Conservation (phyloP, 192 early-diverging fungal species). For the Gorgonomyces haynaldii region DNA sequence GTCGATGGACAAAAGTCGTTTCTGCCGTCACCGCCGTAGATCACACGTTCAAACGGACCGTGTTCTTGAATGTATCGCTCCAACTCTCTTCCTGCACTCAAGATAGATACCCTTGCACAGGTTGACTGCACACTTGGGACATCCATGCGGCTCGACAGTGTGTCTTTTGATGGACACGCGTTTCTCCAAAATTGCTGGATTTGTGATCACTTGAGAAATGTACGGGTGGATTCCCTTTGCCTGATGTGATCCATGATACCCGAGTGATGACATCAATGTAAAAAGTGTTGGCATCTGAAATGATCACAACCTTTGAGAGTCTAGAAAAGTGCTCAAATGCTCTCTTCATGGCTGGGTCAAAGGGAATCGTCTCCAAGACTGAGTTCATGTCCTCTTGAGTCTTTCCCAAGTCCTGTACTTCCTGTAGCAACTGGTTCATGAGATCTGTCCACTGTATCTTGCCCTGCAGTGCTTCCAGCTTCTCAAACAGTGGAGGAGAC, state of each 20-base stretch:
- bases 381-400: constrained; percentile 15
- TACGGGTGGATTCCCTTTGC: constrained; percentile 16
- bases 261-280: constrained; percentile 23
- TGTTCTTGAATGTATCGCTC: background rate
- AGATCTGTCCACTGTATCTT: constrained; percentile 27
- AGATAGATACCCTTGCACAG: constrained; percentile 20
- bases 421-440: constrained; percentile 14
- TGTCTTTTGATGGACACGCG: constrained; percentile 10
- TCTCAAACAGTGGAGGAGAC: constrained; percentile 8
- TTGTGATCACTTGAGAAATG: constrained; percentile 23
- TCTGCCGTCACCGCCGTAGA: constrained; percentile 26
- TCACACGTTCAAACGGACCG: constrained; percentile 7
- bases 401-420: constrained; percentile 11
- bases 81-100: constrained; percentile 1
- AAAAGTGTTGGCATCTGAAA: constrained; percentile 27
- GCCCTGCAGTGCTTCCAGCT: constrained; percentile 8
- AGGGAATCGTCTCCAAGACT: constrained; percentile 9
- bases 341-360: constrained; percentile 11
- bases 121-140: constrained; percentile 19
- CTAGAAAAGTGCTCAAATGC: background rate
- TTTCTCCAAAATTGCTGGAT: constrained; percentile 16
- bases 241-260: constrained; percentile 3
- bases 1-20: constrained; percentile 32
- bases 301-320: background rate
- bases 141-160: constrained; percentile 12